Base-by-base conservation (phyloP, 164 flowering plant species). In the Liquidambar formosana region DNA sequence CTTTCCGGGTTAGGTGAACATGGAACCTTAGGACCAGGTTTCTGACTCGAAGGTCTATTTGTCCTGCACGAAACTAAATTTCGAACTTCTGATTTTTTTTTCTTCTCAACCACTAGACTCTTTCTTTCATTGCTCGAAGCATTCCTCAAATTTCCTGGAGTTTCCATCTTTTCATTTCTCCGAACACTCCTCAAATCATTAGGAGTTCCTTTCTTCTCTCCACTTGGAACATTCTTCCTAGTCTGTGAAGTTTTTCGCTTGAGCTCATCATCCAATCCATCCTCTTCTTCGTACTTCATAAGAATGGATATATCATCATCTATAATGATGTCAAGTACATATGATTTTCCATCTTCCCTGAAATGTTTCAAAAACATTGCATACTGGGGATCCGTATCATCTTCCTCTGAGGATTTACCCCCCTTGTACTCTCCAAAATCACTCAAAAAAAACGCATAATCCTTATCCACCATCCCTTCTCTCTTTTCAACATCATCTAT, bases 301-400 rank as follows among this genome's bases (percentile, higher is more conserved):
- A 22, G 13, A 4, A 59, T 16, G 1, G 48, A 48, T 14, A 27
- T 38, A 14, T 46, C 79, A 44, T 79, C 22, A 43, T 25, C 58
- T 11, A 49, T 10, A 15, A 45, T 19, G 64, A 76, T 44, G 63
- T 77, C 79, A 57, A 74, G 62, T n/a, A 72, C 60, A 73, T 69
- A 85, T 3, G 81, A 63, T 4, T 64, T 69, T 13, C 76, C 81
- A 63, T 77, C 75, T 75, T 67, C 76, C 64, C 64, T 79, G 57
- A 73, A 57, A 61, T 76, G 65, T 0, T 64, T 78, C 71, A 79
- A 67, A 69, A 81, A 85, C 27, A 33, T 27, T 38, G 23, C 60
- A 66, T 81, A 78, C 14, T 65, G 65, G 11, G 67, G 71, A 66
- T 71, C 81, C 0, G 9, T 41, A n/a, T 72, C 71, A 48, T 64